These are phyloP conservation scores for Sodiomyces alkalinus DNA, from an alignment of 2,329 filamentous ascomycete genomes.

Conservation along the genomic window DNA sequence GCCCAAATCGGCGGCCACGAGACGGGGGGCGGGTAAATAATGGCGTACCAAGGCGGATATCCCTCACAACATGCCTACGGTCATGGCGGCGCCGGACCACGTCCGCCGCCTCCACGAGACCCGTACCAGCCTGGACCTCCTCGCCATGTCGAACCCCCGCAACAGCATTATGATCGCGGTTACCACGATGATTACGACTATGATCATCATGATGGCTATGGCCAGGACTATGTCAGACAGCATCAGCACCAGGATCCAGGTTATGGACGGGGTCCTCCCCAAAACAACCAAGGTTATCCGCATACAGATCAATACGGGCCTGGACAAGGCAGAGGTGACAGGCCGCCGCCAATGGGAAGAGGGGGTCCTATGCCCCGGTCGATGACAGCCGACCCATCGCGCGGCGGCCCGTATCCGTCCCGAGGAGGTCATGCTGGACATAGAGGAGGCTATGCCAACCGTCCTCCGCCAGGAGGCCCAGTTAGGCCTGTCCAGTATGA, in stretches of 20 bases:
- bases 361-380: slow-evolving; percentile 28
- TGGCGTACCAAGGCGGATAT: slow-evolving; percentile 37
- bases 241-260: slow-evolving; percentile 29
- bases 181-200: slow-evolving; percentile 31
- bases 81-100: slow-evolving; percentile 27
- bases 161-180: slow-evolving; percentile 28
- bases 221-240: slow-evolving; percentile 23
- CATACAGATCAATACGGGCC: slow-evolving; percentile 29
- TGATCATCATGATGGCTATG: slow-evolving; percentile 24
- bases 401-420: slow-evolving; percentile 21
- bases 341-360: slow-evolving; percentile 26
- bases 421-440: slow-evolving; percentile 17
- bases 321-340: slow-evolving; percentile 23
- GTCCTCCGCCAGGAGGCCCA: slow-evolving; percentile 18
- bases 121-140: slow-evolving; percentile 16
- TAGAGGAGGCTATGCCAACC: slow-evolving; percentile 17
- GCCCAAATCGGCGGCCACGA: too few species aligned
- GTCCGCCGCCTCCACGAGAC: slow-evolving; percentile 22
- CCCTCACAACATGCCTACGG: slow-evolving; percentile 31
- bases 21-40: too few species aligned
- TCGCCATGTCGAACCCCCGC: slow-evolving; percentile 18
- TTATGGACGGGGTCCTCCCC: slow-evolving; percentile 27
- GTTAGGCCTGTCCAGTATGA: slow-evolving; percentile 25
- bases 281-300: slow-evolving; percentile 21
- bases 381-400: slow-evolving; percentile 21